Evolutionary conservation across 78 protist species (phyloP).

Genomic region (Monosiga brevicollis): DNA sequence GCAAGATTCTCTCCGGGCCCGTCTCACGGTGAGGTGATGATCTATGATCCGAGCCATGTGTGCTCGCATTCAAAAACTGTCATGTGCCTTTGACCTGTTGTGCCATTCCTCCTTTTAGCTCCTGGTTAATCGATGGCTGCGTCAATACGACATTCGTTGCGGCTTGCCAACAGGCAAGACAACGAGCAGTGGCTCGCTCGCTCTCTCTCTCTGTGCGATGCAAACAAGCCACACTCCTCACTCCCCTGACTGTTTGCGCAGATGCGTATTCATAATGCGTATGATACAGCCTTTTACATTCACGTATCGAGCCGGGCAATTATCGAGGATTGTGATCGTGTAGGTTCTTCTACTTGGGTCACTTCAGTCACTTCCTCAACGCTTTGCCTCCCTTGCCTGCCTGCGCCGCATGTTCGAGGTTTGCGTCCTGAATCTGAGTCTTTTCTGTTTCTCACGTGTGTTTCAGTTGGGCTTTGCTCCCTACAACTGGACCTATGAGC

Average conservation of each 20-base stretch:
- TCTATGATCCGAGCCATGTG: neutral
- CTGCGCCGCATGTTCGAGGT: too few species aligned
- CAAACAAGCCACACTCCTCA: neutral
- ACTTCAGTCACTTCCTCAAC: too few species aligned
- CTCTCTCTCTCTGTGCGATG: neutral
- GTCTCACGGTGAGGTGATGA: neutral
- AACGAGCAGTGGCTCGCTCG: neutral
- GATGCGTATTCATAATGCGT: neutral
- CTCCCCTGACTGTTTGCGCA: neutral
- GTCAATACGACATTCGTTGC: neutral
- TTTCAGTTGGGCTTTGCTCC: neutral
- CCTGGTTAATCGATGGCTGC: neutral
- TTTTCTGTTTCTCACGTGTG: too few species aligned
- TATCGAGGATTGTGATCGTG: constrained; percentile 1
- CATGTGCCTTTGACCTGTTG: too few species aligned
- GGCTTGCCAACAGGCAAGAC: neutral
- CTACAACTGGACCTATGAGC: neutral
- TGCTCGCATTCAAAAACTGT: neutral
- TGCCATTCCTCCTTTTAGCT: neutral
- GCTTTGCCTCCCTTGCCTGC: too few species aligned
- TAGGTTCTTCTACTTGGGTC: too few species aligned
- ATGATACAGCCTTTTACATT: neutral
- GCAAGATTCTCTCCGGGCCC: neutral
- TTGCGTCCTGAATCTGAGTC: too few species aligned
- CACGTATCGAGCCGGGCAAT: neutral